Conservation (phyloP, 2,329 filamentous ascomycete genomes). For the Ceratocystis diversiconidia region DNA sequence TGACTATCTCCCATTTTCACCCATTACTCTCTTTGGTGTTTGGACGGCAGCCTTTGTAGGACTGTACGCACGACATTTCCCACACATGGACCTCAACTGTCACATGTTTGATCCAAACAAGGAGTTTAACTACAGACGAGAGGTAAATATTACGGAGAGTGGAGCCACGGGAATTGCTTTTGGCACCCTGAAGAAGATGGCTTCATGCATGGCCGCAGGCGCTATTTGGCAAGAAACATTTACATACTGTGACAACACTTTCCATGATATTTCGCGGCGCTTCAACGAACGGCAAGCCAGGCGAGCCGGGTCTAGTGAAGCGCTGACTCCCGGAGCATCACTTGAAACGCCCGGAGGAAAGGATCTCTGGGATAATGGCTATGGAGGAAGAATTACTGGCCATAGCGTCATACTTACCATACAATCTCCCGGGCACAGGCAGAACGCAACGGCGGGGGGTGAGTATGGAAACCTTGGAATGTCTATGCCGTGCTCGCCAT, state of each 20-base stretch:
- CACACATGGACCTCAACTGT: constrained; percentile 48
- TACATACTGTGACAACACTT: constrained; percentile 39
- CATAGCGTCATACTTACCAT: constrained; percentile 28
- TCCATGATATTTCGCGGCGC: constrained; percentile 26
- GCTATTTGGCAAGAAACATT: constrained; percentile 41
- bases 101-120: constrained; percentile 34
- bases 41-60: constrained; percentile 53
- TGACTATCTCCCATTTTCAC: constrained; percentile 50
- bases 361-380: constrained; percentile 17
- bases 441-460: background rate
- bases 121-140: constrained; percentile 20
- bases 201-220: constrained; percentile 40
- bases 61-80: constrained; percentile 53
- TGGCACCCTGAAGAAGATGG: constrained; percentile 38
- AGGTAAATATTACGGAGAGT: constrained; percentile 24
- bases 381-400: constrained; percentile 29
- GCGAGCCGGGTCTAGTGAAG: constrained; percentile 18
- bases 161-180: constrained; percentile 35
- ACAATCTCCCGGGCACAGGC: constrained; percentile 10
- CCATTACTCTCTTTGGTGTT: constrained; percentile 50
- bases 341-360: constrained; percentile 19
- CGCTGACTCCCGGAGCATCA: constrained; percentile 27
- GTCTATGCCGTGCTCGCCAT: constrained; percentile 7
- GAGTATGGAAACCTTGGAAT: background rate
- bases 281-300: constrained; percentile 28